Evolutionary conservation across 306 rosid genomes (phyloP).

Genomic region (Begonia fuchsioides): DNA sequence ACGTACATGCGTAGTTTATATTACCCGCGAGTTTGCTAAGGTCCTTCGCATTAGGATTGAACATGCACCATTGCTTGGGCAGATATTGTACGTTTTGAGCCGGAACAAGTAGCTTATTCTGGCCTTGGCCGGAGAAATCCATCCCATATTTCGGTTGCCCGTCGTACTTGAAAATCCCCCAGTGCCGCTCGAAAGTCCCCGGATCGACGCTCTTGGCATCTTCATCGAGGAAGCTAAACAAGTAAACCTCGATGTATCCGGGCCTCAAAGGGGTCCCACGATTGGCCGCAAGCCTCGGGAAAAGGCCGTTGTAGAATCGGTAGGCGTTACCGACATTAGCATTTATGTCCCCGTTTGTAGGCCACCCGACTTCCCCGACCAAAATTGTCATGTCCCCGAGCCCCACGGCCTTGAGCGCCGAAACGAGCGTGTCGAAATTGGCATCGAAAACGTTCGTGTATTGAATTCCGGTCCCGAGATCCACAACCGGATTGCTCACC

Average conservation of each 20-base stretch:
- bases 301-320: slow-evolving; percentile 73
- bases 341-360: slow-evolving; percentile 92
- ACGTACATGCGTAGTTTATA: slow-evolving; percentile 65
- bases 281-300: slow-evolving; percentile 50
- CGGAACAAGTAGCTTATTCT: slow-evolving; percentile 42
- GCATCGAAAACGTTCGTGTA: slow-evolving; percentile 91
- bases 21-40: slow-evolving; percentile 64
- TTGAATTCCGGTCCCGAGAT: slow-evolving; percentile 30
- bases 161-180: slow-evolving; percentile 81
- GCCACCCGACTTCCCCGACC: slow-evolving; percentile 99
- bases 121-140: slow-evolving; percentile 75
- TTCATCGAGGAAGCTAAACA: slow-evolving; percentile 78
- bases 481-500: slow-evolving; percentile 40
- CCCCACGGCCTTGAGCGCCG: slow-evolving; percentile 61
- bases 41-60: slow-evolving; percentile 77
- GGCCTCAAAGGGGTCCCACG: slow-evolving; percentile 78
- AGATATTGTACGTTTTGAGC: slow-evolving; percentile 64
- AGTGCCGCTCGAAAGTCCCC: slow-evolving; percentile 80
- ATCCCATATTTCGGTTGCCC: slow-evolving; percentile 75
- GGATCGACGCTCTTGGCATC: slow-evolving; percentile 84
- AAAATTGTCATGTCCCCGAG: slow-evolving; percentile 47
- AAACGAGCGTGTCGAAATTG: slow-evolving; percentile 78
- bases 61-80: slow-evolving; percentile 56
- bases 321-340: slow-evolving; percentile 58
- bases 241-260: slow-evolving; percentile 69